Evolutionary conservation across 805 yeast genomes (phyloP), one percentile per base, ranked within the genome.

Genomic region (Pichia occidentalis): DNA sequence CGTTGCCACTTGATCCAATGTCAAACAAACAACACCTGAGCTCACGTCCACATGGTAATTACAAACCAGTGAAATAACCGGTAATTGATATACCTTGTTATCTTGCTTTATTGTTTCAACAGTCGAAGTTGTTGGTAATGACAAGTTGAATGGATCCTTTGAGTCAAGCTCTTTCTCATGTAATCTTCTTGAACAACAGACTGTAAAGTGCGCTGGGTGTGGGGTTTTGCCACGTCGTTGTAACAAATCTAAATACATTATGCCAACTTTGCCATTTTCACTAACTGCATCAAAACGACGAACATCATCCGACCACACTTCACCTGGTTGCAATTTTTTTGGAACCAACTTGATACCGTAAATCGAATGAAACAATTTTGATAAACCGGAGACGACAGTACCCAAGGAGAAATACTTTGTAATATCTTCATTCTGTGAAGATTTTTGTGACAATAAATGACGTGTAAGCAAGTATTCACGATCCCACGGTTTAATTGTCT

Each of bases 131-230:
- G 63, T 53, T 23, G 51, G 51, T 31, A 46, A 30, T 46, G 64
- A 28, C 53, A 66, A 37, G 42, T 53, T 47, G 51, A 67, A 61
- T 24, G 47, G 52, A 38, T 62, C 63, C 16, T 68, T 67, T 7
- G 58, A 62, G 30, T 56, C 58, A 37, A 61, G 56, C 49, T 77
- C 82, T 37, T 69, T 71, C 1, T 70, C 68, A 50, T 78, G 77
- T 12, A 86, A 72, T 51, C 77, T 75, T 48, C 97, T 71, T n/a
- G 95, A 85, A 52, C 97, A 92, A 45, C 92, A 86, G 7, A 92
- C 85, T 0, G 97, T 92, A 61, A 85, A 92, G 61, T 92, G 98
- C 0, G 97, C 95, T 1, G 98, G 97, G 42, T 81, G 77, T 1
- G 85, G 78, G 1, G 83, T 75, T 57, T 84, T 84, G 11, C 81